Evolutionary conservation across 2,329 filamentous ascomycete species (phyloP), one percentile per base, ranked within the genome.

Genomic region (Phaeosphaeriaceae sp.): DNA sequence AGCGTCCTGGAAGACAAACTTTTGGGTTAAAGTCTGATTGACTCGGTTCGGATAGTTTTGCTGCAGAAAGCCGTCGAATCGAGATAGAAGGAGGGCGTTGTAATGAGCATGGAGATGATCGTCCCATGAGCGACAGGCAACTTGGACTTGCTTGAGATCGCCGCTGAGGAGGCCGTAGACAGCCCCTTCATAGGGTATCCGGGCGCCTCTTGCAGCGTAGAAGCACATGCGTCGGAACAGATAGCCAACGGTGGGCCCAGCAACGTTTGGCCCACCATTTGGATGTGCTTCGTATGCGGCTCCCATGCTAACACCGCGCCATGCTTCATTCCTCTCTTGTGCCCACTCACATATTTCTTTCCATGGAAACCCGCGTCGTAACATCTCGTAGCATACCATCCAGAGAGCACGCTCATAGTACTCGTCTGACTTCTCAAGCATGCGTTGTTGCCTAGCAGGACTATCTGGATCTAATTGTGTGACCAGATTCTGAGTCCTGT

Each of bases 401-500:
- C 94, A 97, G 38, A 96, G 89, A 2, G 92, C 89, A 44, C 88
- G 85, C 76, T 99, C 94, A 55, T 93, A 94, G 64, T 87, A 92
- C 58, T 91, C 86, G 67, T 99, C 94, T 63, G 92, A 85, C 18
- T 86, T 83, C 67, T 96, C 88, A 33, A 97, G 78, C 41, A 82
- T 85, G 45, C 89, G 84, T 40, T 81, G 82, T 72, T 97, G 92
- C 52, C 94, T 84, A 30, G 86, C 87, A n/a, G 86, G 81, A 5
- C 92, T 90, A 77, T 99, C 94, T 0, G 94, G 94, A 64, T 99
- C 94, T 28, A 99, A 80, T 62, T 96, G 90, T 1, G 91, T 95
- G 44, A 96, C 85, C 2, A 96, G 76, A 5, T 81, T 46, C 85
- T 84, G 20, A 81, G 84, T 62, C 77, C 78, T 62, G 46, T 74